Base-by-base conservation (phyloP, 768 basidiomycete genomes). In the Kwoniella mangroviensis region DNA sequence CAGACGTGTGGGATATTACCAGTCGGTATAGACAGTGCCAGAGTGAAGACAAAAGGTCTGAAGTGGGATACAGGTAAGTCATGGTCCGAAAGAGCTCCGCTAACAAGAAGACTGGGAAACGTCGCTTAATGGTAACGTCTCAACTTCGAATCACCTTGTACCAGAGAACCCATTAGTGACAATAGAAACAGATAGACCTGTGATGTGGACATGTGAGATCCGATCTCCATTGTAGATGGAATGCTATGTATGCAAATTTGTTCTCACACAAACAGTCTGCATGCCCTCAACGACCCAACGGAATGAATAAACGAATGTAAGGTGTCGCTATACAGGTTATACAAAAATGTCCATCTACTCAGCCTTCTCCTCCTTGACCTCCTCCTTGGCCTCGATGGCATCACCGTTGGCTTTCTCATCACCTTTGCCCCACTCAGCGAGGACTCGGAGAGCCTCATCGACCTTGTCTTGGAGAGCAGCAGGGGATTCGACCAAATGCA, bases 1-100 rank as follows among this genome's bases (percentile, higher is more conserved):
- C 88, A 88, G 61, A 98, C 95, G 0, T 99, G 97, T 80, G 97
- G 95, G 0, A 87, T 98, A n/a, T 87, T 99, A 11, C 97, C 97
- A 0, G 87, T 98, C 2, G 97, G 95, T 0, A 84, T 94, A 15
- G 90, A 90, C 34, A 87, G 86, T 4, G 91, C 94, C 0, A 82
- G 88, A 17, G 84, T 98, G n/a, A 88, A 91, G 2, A 98, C 94
- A 0, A 87, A 84, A 0, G 97, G 97, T 0, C 85, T 98, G 42
- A 86, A 88, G 74, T 99, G 97, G 97, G 91, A 99, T 82, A 82
- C 97, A 55, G 87, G 95, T 91, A 76, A 72, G 88, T 84, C 1
- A 17, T 7, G 9, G 10, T 9, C 15, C 21, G 13, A 41, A 15
- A 0, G 2, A 59, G 22, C 3, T 45, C 40, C 21, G 52, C 22